phyloP scores from a whole-genome alignment of 2,329 filamentous ascomycete genomes.

The Leptographium flavum region DNA sequence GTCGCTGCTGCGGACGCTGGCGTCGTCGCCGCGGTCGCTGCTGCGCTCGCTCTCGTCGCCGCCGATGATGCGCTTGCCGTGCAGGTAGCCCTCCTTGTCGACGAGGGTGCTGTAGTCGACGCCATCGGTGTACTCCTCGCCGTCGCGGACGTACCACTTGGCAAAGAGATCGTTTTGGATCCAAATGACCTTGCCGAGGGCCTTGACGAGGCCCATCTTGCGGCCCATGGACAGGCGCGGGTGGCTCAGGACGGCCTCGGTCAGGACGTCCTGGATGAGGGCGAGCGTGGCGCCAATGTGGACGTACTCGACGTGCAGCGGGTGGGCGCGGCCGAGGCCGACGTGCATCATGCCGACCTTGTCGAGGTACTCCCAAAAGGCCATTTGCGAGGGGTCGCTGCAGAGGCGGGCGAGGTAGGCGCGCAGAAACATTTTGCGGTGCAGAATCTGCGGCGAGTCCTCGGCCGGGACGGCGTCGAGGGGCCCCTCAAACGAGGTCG shows the following conservation, averaged over 20 bases:
- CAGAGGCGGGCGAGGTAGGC: constrained; percentile 64
- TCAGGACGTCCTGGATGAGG: constrained; percentile 65
- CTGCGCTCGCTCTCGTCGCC: constrained; percentile 16
- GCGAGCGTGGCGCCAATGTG: constrained; percentile 60
- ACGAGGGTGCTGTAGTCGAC: constrained; percentile 27
- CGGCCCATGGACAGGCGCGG: constrained; percentile 49
- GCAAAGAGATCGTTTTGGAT: constrained; percentile 79
- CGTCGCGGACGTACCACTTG: constrained; percentile 64
- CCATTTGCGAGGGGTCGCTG: constrained; percentile 58
- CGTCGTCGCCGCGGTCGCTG: neutral
- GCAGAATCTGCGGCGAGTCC: constrained; percentile 58
- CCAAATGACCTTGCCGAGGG: constrained; percentile 71
- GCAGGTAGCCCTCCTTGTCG: constrained; percentile 49
- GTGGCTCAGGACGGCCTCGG: constrained; percentile 60
- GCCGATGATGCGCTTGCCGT: constrained; percentile 44
- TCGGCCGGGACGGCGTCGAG: constrained; percentile 50
- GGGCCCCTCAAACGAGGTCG: constrained; percentile 51
- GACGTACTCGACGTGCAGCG: constrained; percentile 67
- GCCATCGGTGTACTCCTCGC: constrained; percentile 40
- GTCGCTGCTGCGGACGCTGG: neutral
- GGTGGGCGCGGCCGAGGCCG: constrained; percentile 56
- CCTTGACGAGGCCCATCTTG: constrained; percentile 62
- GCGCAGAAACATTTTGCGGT: constrained; percentile 65
- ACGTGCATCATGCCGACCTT: constrained; percentile 80
- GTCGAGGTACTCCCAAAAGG: constrained; percentile 74